Conservation (phyloP, 1,284 basidiomycete species). For the Fomitopsis palustris region DNA sequence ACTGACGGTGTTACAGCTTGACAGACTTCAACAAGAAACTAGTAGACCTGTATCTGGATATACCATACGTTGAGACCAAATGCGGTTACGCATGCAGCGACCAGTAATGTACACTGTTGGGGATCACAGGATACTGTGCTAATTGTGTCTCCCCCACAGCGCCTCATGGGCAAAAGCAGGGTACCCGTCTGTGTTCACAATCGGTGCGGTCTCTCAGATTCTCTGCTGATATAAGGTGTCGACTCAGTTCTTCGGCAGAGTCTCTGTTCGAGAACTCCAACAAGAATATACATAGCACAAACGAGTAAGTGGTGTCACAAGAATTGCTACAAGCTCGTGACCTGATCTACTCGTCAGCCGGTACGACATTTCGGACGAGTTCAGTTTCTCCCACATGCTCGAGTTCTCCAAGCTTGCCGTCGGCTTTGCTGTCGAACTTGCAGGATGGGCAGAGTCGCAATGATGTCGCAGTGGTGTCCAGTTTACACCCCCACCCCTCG, state of each 20-base stretch:
- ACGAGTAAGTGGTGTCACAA: slow-evolving; percentile 55
- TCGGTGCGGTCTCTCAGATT: slow-evolving; percentile 45
- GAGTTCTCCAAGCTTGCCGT: slow-evolving; percentile 90
- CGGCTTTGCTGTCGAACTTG: slow-evolving; percentile 81
- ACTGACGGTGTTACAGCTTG: slow-evolving; percentile 42
- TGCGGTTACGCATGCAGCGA: slow-evolving; percentile 97
- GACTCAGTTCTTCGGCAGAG: slow-evolving; percentile 40
- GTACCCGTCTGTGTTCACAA: slow-evolving; percentile 81
- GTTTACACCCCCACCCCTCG: neutral
- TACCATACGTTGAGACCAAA: slow-evolving; percentile 76
- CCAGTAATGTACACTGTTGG: slow-evolving; percentile 49
- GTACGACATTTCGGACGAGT: slow-evolving; percentile 83
- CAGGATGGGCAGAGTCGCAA: slow-evolving; percentile 40
- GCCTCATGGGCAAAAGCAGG: slow-evolving; percentile 86
- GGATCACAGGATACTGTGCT: slow-evolving; percentile 18
- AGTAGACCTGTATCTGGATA: slow-evolving; percentile 75
- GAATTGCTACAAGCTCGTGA: slow-evolving; percentile 7
- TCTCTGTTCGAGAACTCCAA: slow-evolving; percentile 74
- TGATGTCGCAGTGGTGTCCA: slow-evolving; percentile 4
- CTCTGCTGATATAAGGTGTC: slow-evolving; percentile 11
- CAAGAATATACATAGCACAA: slow-evolving; percentile 77
- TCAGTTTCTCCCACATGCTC: slow-evolving; percentile 80
- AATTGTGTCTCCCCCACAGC: slow-evolving; percentile 34
- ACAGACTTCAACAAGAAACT: slow-evolving; percentile 79
- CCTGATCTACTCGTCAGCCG: slow-evolving; percentile 43